Evolutionary conservation across 306 rosid genomes (phyloP).

Genomic region (Macrotyloma uniflorum): DNA sequence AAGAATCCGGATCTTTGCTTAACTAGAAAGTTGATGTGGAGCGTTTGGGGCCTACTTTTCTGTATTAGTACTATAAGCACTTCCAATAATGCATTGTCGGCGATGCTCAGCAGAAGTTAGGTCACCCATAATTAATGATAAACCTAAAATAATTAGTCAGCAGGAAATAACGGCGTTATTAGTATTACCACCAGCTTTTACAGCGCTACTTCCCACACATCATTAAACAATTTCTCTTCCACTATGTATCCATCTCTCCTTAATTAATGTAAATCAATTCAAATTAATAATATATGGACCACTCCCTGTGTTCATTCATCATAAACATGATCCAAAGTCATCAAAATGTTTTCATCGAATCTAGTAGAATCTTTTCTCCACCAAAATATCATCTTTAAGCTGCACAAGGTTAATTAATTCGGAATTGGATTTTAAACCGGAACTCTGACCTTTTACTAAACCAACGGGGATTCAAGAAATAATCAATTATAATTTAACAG

Average conservation of each 20-base stretch:
- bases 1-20: constrained; percentile 83
- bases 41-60: constrained; percentile 69
- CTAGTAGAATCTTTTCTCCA: too few species aligned
- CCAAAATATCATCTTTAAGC: background rate
- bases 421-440: too few species aligned
- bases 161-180: constrained; percentile 2
- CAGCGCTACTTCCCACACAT: background rate
- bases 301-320: too few species aligned
- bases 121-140: constrained; percentile 68
- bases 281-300: background rate
- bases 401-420: constrained; percentile 1
- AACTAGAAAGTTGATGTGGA: constrained; percentile 84
- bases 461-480: constrained; percentile 14
- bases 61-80: constrained; percentile 49
- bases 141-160: constrained; percentile 48
- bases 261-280: background rate
- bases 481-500: constrained; percentile 24
- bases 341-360: background rate
- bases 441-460: background rate
- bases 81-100: constrained; percentile 88
- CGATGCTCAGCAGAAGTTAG: constrained; percentile 74
- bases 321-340: too few species aligned
- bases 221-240: background rate
- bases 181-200: background rate
- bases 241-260: constrained; percentile 1